These are phyloP conservation scores for Cochlearia excelsa DNA, from an alignment of 345 rosid genomes.

Conservation along the genomic window DNA sequence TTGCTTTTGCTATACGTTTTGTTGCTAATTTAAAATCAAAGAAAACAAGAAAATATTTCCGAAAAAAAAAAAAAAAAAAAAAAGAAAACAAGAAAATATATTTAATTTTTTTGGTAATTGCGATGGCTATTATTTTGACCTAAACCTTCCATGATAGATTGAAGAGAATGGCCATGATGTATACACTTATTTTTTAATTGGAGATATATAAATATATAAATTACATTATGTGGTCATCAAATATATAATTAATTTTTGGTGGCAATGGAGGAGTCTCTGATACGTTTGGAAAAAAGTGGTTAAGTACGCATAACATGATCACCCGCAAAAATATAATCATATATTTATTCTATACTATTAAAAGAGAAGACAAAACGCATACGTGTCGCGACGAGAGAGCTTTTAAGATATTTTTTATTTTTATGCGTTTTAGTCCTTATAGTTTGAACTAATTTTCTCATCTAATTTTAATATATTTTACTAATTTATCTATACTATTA, in stretches of 20 bases:
- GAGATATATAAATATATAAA: neutral
- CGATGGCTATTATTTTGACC: conserved; percentile 28
- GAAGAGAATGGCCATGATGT: conserved; percentile 25
- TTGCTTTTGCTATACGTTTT: conserved; percentile 15
- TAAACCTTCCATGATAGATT: conserved; percentile 29
- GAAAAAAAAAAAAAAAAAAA: too few species aligned
- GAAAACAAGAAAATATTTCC: neutral
- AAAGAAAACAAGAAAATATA: neutral
- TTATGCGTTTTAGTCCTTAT: too few species aligned
- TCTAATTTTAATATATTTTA: neutral
- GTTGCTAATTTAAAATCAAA: neutral
- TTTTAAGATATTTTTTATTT: too few species aligned
- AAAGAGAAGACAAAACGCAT: too few species aligned
- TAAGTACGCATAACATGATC: conserved; percentile 20
- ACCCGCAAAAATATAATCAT: too few species aligned
- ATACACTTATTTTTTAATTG: neutral
- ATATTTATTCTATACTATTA: too few species aligned
- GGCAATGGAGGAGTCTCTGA: conserved; percentile 26
- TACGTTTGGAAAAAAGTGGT: conserved; percentile 35
- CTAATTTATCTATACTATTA: too few species aligned
- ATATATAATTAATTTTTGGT: conserved; percentile 8
- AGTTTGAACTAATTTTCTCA: neutral
- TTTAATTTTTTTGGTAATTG: conserved; percentile 22
- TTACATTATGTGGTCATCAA: too few species aligned
- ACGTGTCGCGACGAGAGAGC: too few species aligned